Conservation (phyloP, 371 early-diverging fungal species). For the Mortierella sp. region DNA sequence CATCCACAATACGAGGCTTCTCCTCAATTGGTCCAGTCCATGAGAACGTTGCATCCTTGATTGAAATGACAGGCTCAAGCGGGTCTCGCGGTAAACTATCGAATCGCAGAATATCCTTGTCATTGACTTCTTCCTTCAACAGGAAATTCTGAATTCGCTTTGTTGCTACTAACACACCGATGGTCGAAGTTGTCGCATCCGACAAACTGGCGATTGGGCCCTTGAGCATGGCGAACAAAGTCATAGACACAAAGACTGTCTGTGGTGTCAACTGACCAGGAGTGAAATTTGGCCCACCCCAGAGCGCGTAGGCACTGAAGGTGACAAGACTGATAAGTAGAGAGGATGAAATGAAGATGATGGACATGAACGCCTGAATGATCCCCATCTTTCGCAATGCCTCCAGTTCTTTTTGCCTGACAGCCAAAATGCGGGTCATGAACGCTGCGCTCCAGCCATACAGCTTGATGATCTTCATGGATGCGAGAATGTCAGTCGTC, state of each 20-base stretch:
- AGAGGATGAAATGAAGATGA: constrained; percentile 44
- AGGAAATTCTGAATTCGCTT: constrained; percentile 36
- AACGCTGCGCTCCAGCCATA: constrained; percentile 55
- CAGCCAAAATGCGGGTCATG: not conserved
- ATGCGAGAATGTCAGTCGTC: not conserved
- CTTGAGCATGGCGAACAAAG: constrained; percentile 40
- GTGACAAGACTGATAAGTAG: constrained; percentile 48
- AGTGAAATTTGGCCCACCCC: constrained; percentile 41
- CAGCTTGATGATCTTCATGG: constrained; percentile 59
- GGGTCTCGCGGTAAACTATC: constrained; percentile 12
- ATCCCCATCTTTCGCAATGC: constrained; percentile 27
- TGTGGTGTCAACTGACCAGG: constrained; percentile 50
- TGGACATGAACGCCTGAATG: constrained; percentile 39
- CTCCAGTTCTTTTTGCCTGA: constrained; percentile 22
- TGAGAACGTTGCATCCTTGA: constrained; percentile 62
- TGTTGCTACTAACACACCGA: constrained; percentile 32
- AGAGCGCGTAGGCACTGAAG: constrained; percentile 30
- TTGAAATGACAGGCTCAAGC: constrained; percentile 20
- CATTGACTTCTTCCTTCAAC: constrained; percentile 38
- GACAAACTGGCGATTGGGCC: constrained; percentile 29
- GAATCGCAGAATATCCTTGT: constrained; percentile 27
- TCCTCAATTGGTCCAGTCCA: constrained; percentile 58
- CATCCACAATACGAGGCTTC: not conserved
- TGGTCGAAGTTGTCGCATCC: constrained; percentile 31
- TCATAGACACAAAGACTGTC: constrained; percentile 42